Evolutionary conservation across 495 filamentous ascomycete species (phyloP).

Genomic region (Aspergillus bertholletiae): DNA sequence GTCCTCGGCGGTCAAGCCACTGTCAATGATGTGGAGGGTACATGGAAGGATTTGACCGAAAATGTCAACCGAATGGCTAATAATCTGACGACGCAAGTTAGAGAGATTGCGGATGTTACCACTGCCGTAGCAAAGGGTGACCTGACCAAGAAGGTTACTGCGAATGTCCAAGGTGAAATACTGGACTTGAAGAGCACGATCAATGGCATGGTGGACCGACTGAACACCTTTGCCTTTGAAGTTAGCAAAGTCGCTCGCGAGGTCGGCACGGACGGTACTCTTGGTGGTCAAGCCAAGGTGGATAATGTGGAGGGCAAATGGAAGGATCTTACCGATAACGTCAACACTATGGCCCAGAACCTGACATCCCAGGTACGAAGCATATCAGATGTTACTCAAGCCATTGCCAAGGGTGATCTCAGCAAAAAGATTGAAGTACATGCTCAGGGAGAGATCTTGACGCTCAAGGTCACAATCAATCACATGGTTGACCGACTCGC

Average conservation of each 20-base stretch:
- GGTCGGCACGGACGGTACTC: slow-evolving; percentile 94
- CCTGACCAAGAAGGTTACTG: slow-evolving; percentile 91
- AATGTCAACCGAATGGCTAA: slow-evolving; percentile 99
- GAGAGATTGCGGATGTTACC: slow-evolving; percentile 97
- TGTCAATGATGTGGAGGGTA: slow-evolving; percentile 95
- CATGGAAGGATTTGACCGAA: slow-evolving; percentile 94
- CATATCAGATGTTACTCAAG: slow-evolving; percentile 96
- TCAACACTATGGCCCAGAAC: slow-evolving; percentile 88
- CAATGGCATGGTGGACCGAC: slow-evolving; percentile 97
- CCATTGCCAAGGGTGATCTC: slow-evolving; percentile 91
- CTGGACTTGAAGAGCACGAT: slow-evolving; percentile 94
- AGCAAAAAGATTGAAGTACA: slow-evolving; percentile 95
- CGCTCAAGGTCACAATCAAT: slow-evolving; percentile 96
- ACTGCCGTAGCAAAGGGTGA: slow-evolving; percentile 95
- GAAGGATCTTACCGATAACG: slow-evolving; percentile 96
- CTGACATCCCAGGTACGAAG: slow-evolving; percentile 91
- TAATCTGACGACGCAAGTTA: slow-evolving; percentile 96
- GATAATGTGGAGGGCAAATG: slow-evolving; percentile 98
- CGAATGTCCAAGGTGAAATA: slow-evolving; percentile 95
- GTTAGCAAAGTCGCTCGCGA: slow-evolving; percentile 98
- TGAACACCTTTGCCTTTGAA: slow-evolving; percentile 96
- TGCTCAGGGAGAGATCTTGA: slow-evolving; percentile 90
- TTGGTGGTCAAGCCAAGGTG: slow-evolving; percentile 94
- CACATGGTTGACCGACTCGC: slow-evolving; percentile 98
- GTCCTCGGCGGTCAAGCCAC: slow-evolving; percentile 93